Evolutionary conservation across 2,329 filamentous ascomycete species (phyloP).

Genomic region (Colletotrichum eleusines): DNA sequence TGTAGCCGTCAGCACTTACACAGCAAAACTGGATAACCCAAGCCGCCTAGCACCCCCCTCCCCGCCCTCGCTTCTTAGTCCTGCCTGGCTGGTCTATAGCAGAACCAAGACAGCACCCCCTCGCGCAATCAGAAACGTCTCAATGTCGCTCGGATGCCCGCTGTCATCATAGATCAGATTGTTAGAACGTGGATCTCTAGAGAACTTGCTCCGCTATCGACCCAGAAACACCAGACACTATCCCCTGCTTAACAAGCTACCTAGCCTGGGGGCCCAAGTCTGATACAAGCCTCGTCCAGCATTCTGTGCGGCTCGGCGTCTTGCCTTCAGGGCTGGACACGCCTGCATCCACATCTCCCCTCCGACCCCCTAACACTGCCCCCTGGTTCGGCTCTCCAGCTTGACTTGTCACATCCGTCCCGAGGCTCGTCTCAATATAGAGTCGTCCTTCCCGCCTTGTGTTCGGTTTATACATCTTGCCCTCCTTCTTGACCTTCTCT

Average conservation of each 20-base stretch:
- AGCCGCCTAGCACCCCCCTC: background rate
- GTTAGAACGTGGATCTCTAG: constrained; percentile 61
- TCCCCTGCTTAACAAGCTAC: constrained; percentile 52
- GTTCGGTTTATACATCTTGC: constrained; percentile 43
- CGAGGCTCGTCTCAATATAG: constrained; percentile 53
- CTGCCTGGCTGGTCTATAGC: constrained; percentile 36
- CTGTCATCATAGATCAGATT: constrained; percentile 65
- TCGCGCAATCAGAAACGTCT: constrained; percentile 48
- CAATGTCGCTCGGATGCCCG: constrained; percentile 67
- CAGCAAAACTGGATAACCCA: constrained; percentile 16
- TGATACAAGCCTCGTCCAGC: constrained; percentile 54
- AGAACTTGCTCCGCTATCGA: constrained; percentile 54
- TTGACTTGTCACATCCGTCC: constrained; percentile 38
- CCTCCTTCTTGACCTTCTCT: constrained; percentile 48
- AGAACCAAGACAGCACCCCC: constrained; percentile 26
- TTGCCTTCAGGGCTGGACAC: constrained; percentile 54
- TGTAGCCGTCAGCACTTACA: constrained; percentile 1
- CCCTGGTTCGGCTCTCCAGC: constrained; percentile 35
- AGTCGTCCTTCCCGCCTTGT: constrained; percentile 41
- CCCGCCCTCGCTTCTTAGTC: constrained; percentile 29
- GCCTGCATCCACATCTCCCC: constrained; percentile 26
- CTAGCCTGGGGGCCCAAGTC: constrained; percentile 48
- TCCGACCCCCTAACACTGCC: constrained; percentile 14
- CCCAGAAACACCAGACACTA: constrained; percentile 54
- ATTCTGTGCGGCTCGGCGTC: constrained; percentile 48